Evolutionary conservation across 495 filamentous ascomycete species (phyloP), one percentile per base, ranked within the genome.

Genomic region (Jackrogersella multiformis): DNA sequence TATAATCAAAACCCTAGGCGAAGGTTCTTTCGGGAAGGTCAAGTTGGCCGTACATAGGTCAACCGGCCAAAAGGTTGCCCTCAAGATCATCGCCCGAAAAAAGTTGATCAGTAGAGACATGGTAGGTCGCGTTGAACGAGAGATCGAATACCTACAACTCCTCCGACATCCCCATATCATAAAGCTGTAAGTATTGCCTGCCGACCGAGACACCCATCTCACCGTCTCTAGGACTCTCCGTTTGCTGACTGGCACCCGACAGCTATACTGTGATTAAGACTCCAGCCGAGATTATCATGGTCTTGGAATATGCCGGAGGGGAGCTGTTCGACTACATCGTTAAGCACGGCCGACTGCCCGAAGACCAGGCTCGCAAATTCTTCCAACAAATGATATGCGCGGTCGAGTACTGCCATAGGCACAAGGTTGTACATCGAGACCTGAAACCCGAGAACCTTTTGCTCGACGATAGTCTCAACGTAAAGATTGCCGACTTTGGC

Each of bases 341-440:
- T 59, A 86, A 89, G 70, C 84, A 96, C 66, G 96, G 95, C 49
- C 90, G 89, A 77, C 92, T 97, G 84, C 82, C 88, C 36, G 95
- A 99, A 77, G 87, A 90, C 62, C 88, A 94, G 68, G 95, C 96
- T 39, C 88, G 95, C 46, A 91, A 94, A 68, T 98, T 99, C 80
- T 99, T 99, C 78, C 95, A 99, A 76, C 95, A 99, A 77, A 99
- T 99, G 71, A 92, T 97, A n/a, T 97, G 94, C 73, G 96, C 95
- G 16, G 96, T 99, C 52, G 95, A 99, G 74, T 99, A 99, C 79
- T 99, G 95, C 77, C 95, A 99, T 79, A 86, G 95, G 63, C 96
- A 99, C 81, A 98, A 98, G 78, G 97, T 99, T 68, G 95, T 97
- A 12, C 95, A 99, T 77, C 90, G 95, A 76, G 95, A 99, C 78